Base-by-base conservation (phyloP, 2,329 filamentous ascomycete genomes). In the Monosporascus cannonballus region DNA sequence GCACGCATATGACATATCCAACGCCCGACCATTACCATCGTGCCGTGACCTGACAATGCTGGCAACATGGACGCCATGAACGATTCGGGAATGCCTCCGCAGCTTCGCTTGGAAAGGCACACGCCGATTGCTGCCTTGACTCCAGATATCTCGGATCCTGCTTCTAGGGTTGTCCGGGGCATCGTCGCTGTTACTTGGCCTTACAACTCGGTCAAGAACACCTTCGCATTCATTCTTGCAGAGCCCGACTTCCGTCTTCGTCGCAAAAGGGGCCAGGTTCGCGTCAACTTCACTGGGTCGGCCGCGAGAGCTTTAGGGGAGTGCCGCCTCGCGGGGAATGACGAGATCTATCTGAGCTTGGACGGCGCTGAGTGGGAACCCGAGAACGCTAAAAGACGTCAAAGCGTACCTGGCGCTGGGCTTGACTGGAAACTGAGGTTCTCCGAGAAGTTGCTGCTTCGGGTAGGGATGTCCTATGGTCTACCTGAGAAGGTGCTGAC, bases 111-210 rank as follows among this genome's bases (percentile, higher is more conserved):
- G 37, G 65, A 67, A 51, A 62, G 66, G 17, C 66, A 70, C 24
- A 80, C 77, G 9, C 72, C 81, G 18, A 85, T 86, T 60, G 75
- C 83, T 7, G 72, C 80, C 55, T 73, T 86, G 36, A 67, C 61
- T 36, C 80, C 82, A 6, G 71, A 75, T 8, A 62, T 83, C 6
- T 52, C 69, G 15, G 66, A 76, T 14, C 66, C 69, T 24, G 53
- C 64, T 2, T 67, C 71, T 6, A 72, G 72, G 55, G 72, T 74
- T 14, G 71, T 96, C 34, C 79, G 82, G 53, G 91, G 89, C 39
- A 76, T 88, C 17, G 83, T 96, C 22, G 93, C 90, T 8, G 83
- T 97, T 37, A 85, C 90, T 53, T 97, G 93, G 92, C 93, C 93
- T 0, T 96, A 90, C 70, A 96, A 89, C 58, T 87, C 87, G 22